Base-by-base conservation (phyloP, 1,284 basidiomycete genomes). In the Malassezia japonica region DNA sequence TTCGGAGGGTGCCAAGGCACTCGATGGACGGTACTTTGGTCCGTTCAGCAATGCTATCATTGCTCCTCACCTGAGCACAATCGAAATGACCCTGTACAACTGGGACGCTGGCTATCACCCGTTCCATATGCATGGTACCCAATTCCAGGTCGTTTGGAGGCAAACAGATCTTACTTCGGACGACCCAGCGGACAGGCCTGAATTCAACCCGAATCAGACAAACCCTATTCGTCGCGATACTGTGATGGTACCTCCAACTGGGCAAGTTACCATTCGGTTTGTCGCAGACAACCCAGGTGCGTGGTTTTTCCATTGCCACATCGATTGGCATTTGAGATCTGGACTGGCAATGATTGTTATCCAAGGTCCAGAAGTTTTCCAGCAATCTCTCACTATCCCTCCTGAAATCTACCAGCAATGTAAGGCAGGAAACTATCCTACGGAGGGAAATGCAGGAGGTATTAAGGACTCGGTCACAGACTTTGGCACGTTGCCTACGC, bases 211-310 rank as follows among this genome's bases (percentile, higher is more conserved):
- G 90, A 70, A 85, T 83, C 79, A 12, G 83, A 86, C 75, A 1
- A 94, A 94, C 76, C 90, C 90, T 1, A 80, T 89, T 62, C 82
- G 88, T 16, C 80, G 90, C 43, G 89, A 95, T 73, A 71, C 68
- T 0, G 55, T 71, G 33, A 48, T 74, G 38, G 78, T 88, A 36
- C 82, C 82, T 2, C 77, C 78, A 1, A 76, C 77, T 44, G 74
- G 78, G n/a, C 81, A 81, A 1, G 83, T 78, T 10, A 84, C 82
- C 0, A 73, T 87, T 39, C 80, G 84, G 9, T 65, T 86, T 52
- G 72, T 81, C 46, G 83, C 84, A 0, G 83, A 88, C 47, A 87
- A 94, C 74, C 61, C 74, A 21, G 57, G 70, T 48, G 63, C 74
- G 44, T 67, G 86, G 86, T 50, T 63, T 40, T 52, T 61, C 55